Conservation (phyloP, 2,329 filamentous ascomycete genomes). For the Penicillium paneum region DNA sequence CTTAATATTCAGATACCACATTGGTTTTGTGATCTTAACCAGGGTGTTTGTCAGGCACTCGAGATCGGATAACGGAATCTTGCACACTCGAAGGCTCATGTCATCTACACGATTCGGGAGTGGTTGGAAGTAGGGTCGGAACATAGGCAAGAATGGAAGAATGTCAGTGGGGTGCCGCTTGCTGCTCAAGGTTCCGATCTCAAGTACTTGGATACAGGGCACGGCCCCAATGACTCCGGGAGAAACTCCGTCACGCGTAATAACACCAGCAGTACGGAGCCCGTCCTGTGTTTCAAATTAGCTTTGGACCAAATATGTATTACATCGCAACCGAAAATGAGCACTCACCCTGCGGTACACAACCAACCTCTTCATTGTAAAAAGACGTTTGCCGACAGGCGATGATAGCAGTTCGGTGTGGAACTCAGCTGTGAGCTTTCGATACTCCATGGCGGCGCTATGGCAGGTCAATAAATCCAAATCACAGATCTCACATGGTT, state of each 20-base stretch:
- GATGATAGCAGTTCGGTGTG: slow-evolving; percentile 74
- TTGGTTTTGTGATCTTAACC: slow-evolving; percentile 50
- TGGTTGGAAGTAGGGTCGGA: slow-evolving; percentile 64
- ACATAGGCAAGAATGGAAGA: slow-evolving; percentile 73
- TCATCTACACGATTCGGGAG: slow-evolving; percentile 65
- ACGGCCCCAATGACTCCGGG: slow-evolving; percentile 61
- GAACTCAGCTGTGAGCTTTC: slow-evolving; percentile 73
- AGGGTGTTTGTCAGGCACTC: slow-evolving; percentile 77
- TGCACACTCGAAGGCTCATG: slow-evolving; percentile 64
- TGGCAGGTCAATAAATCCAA: slow-evolving; percentile 76
- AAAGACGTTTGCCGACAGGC: slow-evolving; percentile 77
- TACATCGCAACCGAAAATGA: background rate
- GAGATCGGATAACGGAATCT: slow-evolving; percentile 72
- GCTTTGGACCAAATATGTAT: background rate
- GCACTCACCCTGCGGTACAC: slow-evolving; percentile 66
- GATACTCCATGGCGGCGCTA: slow-evolving; percentile 74
- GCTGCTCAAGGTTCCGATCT: slow-evolving; percentile 66
- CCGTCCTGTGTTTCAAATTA: slow-evolving; percentile 58
- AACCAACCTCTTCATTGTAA: slow-evolving; percentile 70
- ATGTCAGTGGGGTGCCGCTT: slow-evolving; percentile 78
- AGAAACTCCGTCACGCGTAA: slow-evolving; percentile 71
- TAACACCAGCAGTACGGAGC: slow-evolving; percentile 74
- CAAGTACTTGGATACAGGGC: slow-evolving; percentile 73
- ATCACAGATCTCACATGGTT: slow-evolving; percentile 79
- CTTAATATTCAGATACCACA: slow-evolving; percentile 49